Conservation (phyloP, 495 filamentous ascomycete genomes). For the Aspergillus steynii region DNA sequence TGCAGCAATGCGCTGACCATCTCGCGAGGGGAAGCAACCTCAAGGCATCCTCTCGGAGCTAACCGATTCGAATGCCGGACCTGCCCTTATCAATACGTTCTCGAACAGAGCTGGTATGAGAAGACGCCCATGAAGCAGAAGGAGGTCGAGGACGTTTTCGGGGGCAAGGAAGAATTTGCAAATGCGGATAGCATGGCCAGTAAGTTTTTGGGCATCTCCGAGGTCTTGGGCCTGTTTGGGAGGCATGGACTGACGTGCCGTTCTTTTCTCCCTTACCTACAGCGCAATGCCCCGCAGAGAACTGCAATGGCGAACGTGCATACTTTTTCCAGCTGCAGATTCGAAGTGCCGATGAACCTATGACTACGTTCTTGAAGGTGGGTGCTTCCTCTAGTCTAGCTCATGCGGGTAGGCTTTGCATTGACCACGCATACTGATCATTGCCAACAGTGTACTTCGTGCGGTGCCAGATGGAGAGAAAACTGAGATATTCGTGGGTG, state of each 20-base stretch:
- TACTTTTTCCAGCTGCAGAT: conserved; percentile 98
- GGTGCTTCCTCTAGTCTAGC: conserved; percentile 18
- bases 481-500: conserved; percentile 25
- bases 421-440: conserved; percentile 30
- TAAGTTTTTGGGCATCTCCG: conserved; percentile 33
- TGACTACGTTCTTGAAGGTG: conserved; percentile 95
- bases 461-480: conserved; percentile 48
- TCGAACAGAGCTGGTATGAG: conserved; percentile 73
- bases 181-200: conserved; percentile 79
- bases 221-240: background rate
- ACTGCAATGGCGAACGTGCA: conserved; percentile 75
- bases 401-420: conserved; percentile 22
- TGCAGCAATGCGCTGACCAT: conserved; percentile 88
- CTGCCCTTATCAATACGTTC: conserved; percentile 83
- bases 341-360: conserved; percentile 95
- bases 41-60: conserved; percentile 47
- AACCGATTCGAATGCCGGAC: conserved; percentile 90
- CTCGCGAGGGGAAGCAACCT: conserved; percentile 53
- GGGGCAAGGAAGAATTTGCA: conserved; percentile 81
- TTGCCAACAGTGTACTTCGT: conserved; percentile 41
- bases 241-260: conserved; percentile 13
- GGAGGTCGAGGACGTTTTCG: conserved; percentile 89
- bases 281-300: conserved; percentile 75
- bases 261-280: conserved; percentile 16
- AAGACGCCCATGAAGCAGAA: conserved; percentile 71